Evolutionary conservation across 1,284 basidiomycete species (phyloP), one percentile per base, ranked within the genome.

Genomic region (Somion occarium): DNA sequence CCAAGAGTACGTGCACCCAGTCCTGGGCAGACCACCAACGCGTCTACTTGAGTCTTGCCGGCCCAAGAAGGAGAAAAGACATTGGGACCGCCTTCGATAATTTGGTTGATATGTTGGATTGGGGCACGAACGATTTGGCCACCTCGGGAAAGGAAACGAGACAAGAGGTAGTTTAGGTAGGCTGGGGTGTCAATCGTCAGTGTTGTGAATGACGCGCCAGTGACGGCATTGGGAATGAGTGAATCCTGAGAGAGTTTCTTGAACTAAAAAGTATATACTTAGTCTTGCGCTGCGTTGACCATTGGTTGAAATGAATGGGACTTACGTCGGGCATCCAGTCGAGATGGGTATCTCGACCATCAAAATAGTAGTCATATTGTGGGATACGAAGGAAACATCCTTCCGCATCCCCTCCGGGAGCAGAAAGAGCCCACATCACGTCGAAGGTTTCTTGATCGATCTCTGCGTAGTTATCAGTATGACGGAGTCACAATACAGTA

Each of bases 381-480:
- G 66, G 68, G 3, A 84, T 62, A 44, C 85, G 78, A 50, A 83
- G 67, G 67, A 90, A 85, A 52, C 78, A 82, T 7, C 73, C 68
- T 50, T 83, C 76, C 0, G 78, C 73, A 7, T 68, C 68, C 34
- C 70, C 68, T 15, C 75, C 79, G 0, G 78, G 75, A 5, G 70
- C 74, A 2, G 87, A 89, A 54, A 89, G 69, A 47, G 76, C 67
- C 85, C 85, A 90, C 75, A 91, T 81, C 2, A 68, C 73, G 18
- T 79, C 62, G 66, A 91, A 91, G 0, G 89, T 91, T 51, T 83
- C 83, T 53, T 74, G 67, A 60, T 91, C 86, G 50, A 88, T 72
- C n/a, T 70, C 87, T 89, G 46, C 18, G n/a, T n/a, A n/a, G n/a
- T n/a, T n/a, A n/a, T n/a, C n/a, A n/a, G n/a, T n/a, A n/a, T n/a